These are phyloP conservation scores for Mariannaea elegans DNA, from an alignment of 2,329 filamentous ascomycete genomes.

Conservation along the genomic window DNA sequence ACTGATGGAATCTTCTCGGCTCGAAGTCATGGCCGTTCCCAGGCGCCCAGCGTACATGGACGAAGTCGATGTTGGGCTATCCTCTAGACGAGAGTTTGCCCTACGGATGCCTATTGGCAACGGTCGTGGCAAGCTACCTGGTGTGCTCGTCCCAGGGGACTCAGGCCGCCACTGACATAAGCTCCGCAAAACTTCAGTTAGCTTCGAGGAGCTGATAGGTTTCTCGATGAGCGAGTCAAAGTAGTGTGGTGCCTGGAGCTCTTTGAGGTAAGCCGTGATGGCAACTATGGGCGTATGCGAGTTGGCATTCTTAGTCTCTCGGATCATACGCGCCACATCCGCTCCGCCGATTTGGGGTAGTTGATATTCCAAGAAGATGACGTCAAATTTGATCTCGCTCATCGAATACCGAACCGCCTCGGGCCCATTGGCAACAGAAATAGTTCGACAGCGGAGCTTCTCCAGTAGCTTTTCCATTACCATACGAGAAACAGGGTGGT, in stretches of 20 bases:
- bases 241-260: slow-evolving; percentile 92
- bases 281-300: slow-evolving; percentile 94
- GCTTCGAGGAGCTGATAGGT: slow-evolving; percentile 89
- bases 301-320: slow-evolving; percentile 95
- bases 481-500: slow-evolving; percentile 94
- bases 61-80: slow-evolving; percentile 85
- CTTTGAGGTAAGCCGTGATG: slow-evolving; percentile 97
- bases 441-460: slow-evolving; percentile 92
- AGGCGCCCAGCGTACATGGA: slow-evolving; percentile 74
- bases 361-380: slow-evolving; percentile 98
- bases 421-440: slow-evolving; percentile 87
- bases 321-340: slow-evolving; percentile 96
- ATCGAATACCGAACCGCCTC: slow-evolving; percentile 94
- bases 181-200: slow-evolving; percentile 86
- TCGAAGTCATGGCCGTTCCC: slow-evolving; percentile 82
- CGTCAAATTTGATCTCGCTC: slow-evolving; percentile 98
- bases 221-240: slow-evolving; percentile 97
- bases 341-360: slow-evolving; percentile 93
- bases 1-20: slow-evolving; percentile 87
- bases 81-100: slow-evolving; percentile 70
- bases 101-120: slow-evolving; percentile 73
- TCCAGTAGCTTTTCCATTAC: slow-evolving; percentile 99
- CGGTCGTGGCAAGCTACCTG: slow-evolving; percentile 62
- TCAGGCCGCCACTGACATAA: slow-evolving; percentile 95
- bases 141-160: slow-evolving; percentile 54